phyloP scores from a whole-genome alignment of 805 yeast species.

The Kluyveromyces nonfermentans region DNA sequence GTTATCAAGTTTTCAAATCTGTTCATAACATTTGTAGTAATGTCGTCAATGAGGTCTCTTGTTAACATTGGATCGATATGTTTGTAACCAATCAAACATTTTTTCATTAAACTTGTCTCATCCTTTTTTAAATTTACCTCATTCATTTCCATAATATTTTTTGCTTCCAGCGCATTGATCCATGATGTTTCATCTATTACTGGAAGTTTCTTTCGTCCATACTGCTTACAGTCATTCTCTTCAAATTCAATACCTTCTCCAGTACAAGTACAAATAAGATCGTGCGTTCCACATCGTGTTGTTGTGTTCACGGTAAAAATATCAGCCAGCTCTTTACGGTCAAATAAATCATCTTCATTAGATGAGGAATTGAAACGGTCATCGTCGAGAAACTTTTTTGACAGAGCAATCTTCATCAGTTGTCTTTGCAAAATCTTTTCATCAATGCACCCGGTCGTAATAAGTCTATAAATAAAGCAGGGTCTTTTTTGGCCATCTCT shows the following conservation, averaged over 20 bases:
- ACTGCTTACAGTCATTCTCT: neutral
- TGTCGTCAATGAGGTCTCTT: slow-evolving; percentile 11
- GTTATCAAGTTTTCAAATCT: slow-evolving; percentile 11
- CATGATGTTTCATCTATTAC: slow-evolving; percentile 26
- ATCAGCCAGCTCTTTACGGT: slow-evolving; percentile 58
- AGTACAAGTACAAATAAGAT: slow-evolving; percentile 53
- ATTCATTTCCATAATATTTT: slow-evolving; percentile 16
- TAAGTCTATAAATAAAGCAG: slow-evolving; percentile 69
- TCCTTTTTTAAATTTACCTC: slow-evolving; percentile 16
- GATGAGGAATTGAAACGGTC: slow-evolving; percentile 20
- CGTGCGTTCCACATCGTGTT: slow-evolving; percentile 66
- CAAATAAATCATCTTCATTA: slow-evolving; percentile 58
- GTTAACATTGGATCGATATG: slow-evolving; percentile 46
- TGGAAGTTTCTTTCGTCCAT: neutral
- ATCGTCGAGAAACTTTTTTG: slow-evolving; percentile 55
- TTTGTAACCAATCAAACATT: slow-evolving; percentile 50
- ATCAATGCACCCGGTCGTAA: slow-evolving; percentile 86
- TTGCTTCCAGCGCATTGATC: slow-evolving; percentile 47
- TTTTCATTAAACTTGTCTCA: slow-evolving; percentile 39
- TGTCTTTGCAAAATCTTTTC: slow-evolving; percentile 93
- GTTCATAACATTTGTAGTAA: slow-evolving; percentile 13
- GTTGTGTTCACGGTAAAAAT: slow-evolving; percentile 51
- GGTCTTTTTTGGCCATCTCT: slow-evolving; percentile 84
- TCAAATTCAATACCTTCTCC: slow-evolving; percentile 41
- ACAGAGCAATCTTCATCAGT: slow-evolving; percentile 68